Percentiles rank a stretch among this genome's conserved stretches.
Evolutionary conservation across 305 asterid species (phyloP).

Genomic region (Andrographis paniculata): DNA sequence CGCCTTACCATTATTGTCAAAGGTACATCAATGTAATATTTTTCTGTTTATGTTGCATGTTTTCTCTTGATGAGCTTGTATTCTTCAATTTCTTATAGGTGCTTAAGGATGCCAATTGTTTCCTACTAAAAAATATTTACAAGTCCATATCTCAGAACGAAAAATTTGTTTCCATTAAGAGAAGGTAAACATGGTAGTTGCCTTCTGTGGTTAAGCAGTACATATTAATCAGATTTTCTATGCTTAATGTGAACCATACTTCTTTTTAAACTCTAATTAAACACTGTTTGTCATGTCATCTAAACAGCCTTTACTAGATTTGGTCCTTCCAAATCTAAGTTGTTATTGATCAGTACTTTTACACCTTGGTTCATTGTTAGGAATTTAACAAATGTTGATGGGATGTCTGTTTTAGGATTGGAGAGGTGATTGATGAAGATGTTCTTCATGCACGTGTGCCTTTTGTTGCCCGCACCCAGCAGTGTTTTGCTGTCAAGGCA

Average conservation of each 20-base stretch:
- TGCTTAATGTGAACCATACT: conserved; percentile 8
- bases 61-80: conserved; percentile 16
- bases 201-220: conserved; percentile 9
- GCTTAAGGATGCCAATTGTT: conserved; percentile 89
- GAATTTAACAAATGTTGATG: conserved; percentile 11
- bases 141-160: conserved; percentile 79
- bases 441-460: conserved; percentile 92
- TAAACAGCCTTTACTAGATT: conserved; percentile 11
- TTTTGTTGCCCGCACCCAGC: conserved; percentile 92
- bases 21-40: conserved; percentile 36
- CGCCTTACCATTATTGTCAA: conserved; percentile 84
- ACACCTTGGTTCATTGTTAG: conserved; percentile 8
- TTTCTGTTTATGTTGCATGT: conserved; percentile 2
- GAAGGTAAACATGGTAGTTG: conserved; percentile 44
- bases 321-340: conserved; percentile 11
- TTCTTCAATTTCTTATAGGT: conserved; percentile 41
- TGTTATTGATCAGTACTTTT: conserved; percentile 10
- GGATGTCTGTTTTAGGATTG: conserved; percentile 46
- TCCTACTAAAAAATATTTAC: conserved; percentile 76
- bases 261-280: too few relatives aligned
- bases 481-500: conserved; percentile 96
- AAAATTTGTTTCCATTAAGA: conserved; percentile 64
- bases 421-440: conserved; percentile 91
- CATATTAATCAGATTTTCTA: conserved; percentile 11
- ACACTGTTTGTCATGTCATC: conserved; percentile 15